These are phyloP conservation scores for Agaricus subrufescens DNA, from an alignment of 768 basidiomycete species.

Conservation along the genomic window DNA sequence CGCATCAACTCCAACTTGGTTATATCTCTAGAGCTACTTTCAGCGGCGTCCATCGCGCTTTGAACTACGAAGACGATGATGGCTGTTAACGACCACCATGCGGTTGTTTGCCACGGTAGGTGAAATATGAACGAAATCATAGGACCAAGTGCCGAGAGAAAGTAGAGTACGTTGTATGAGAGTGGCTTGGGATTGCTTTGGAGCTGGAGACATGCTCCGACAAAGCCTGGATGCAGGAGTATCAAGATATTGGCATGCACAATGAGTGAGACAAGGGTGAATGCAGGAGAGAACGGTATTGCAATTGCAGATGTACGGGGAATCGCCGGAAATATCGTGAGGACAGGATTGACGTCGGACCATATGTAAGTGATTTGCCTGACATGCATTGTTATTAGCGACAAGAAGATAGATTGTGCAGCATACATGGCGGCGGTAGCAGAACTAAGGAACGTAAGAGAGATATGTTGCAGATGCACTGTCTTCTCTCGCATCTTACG, in stretches of 20 bases:
- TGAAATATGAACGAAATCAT: slow-evolving; percentile 42
- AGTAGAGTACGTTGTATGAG: slow-evolving; percentile 26
- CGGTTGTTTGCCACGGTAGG: slow-evolving; percentile 47
- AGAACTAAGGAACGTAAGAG: slow-evolving; percentile 36
- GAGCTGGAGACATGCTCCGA: slow-evolving; percentile 27
- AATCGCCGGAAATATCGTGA: slow-evolving; percentile 34
- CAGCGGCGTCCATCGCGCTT: slow-evolving; percentile 39
- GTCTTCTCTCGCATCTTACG: slow-evolving; percentile 38
- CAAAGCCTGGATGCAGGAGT: slow-evolving; percentile 33
- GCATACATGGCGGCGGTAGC: slow-evolving; percentile 46
- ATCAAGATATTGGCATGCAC: slow-evolving; percentile 47
- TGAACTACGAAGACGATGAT: slow-evolving; percentile 41
- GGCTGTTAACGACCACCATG: slow-evolving; percentile 48
- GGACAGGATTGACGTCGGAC: slow-evolving; percentile 41
- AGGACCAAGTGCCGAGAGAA: slow-evolving; percentile 41
- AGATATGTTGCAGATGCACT: slow-evolving; percentile 34
- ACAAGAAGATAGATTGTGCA: not conserved
- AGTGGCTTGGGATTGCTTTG: slow-evolving; percentile 22
- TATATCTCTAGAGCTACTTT: slow-evolving; percentile 41
- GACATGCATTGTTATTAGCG: not conserved
- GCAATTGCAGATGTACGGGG: slow-evolving; percentile 19
- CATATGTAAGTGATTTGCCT: slow-evolving; percentile 48
- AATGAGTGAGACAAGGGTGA: slow-evolving; percentile 44
- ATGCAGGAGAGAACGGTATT: slow-evolving; percentile 39
- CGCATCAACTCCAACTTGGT: slow-evolving; percentile 46